Percentiles rank a stretch among this genome's conserved stretches.
phyloP scores from a whole-genome alignment of 75 land plant genomes.

The Cryptomeria japonica region DNA sequence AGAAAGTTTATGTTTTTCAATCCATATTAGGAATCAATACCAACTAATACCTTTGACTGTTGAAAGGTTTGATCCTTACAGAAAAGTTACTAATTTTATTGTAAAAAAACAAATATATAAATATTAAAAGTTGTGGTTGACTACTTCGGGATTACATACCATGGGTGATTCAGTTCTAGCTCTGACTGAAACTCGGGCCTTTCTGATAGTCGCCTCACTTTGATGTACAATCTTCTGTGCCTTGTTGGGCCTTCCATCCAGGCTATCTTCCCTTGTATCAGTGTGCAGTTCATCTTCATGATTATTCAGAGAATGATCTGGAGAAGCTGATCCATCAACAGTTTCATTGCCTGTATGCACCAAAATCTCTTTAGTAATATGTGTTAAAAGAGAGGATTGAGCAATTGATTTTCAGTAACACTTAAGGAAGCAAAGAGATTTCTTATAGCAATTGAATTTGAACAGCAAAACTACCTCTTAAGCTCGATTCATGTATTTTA shows the following conservation, averaged over 20 bases:
- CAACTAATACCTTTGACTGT: too few species aligned
- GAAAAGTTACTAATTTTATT: too few species aligned
- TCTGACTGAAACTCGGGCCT: conserved; percentile 83
- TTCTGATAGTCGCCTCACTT: conserved; percentile 59
- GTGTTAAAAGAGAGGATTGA: not conserved
- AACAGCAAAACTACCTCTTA: not conserved
- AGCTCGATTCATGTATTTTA: not conserved
- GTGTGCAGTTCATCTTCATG: conserved; percentile 2
- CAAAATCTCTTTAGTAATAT: not conserved
- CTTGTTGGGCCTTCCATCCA: conserved; percentile 9
- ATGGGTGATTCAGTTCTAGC: conserved; percentile 90
- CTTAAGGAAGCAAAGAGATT: not conserved
- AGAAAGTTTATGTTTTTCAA: too few species aligned
- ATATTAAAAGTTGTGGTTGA: not conserved
- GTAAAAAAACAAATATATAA: not conserved
- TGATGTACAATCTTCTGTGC: conserved; percentile 11
- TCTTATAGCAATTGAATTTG: not conserved
- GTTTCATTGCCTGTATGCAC: conserved; percentile 9
- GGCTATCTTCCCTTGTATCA: not conserved
- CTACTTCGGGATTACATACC: conserved; percentile 28
- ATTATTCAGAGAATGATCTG: not conserved
- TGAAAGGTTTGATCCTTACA: too few species aligned
- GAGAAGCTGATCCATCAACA: not conserved
- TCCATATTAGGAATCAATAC: too few species aligned
- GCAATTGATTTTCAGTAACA: not conserved